phyloP scores from a whole-genome alignment of 1,139 yeast genomes.

The Taphrina betulina region DNA sequence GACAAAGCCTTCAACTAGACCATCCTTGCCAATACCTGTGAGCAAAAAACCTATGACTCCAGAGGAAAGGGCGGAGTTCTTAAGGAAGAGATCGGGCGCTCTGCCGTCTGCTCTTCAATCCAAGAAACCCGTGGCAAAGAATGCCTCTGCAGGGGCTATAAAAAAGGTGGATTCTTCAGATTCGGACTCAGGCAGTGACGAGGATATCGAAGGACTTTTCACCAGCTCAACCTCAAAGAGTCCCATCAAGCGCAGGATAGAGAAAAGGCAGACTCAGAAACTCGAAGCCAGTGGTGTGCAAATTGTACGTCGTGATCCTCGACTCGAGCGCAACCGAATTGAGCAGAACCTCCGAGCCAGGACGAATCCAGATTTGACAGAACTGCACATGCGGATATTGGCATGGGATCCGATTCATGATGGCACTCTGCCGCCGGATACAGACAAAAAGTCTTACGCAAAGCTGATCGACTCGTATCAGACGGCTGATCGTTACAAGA shows the following conservation, averaged over 20 bases:
- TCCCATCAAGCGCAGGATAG: constrained; percentile 21
- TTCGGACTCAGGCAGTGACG: constrained; percentile 33
- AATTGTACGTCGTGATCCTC: constrained; percentile 38
- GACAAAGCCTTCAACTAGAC: constrained; percentile 7
- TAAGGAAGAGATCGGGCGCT: constrained; percentile 22
- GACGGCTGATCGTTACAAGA: constrained; percentile 62
- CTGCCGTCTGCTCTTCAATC: constrained; percentile 14
- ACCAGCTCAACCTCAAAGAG: constrained; percentile 33
- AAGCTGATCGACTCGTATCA: constrained; percentile 52
- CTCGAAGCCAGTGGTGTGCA: constrained; percentile 26
- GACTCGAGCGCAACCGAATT: constrained; percentile 54
- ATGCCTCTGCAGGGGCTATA: constrained; percentile 27
- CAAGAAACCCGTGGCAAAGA: constrained; percentile 23
- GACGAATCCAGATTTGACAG: constrained; percentile 72
- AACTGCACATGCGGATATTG: constrained; percentile 67
- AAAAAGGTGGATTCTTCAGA: constrained; percentile 28
- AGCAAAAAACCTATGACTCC: constrained; percentile 10
- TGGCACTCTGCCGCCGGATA: constrained; percentile 59
- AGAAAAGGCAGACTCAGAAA: constrained; percentile 26
- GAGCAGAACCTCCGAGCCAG: constrained; percentile 79
- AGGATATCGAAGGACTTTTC: constrained; percentile 41
- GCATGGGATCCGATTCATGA: constrained; percentile 71
- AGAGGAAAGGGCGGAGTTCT: constrained; percentile 19
- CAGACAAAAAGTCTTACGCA: constrained; percentile 44
- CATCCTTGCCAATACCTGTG: background rate